Base-by-base conservation (phyloP, 1,284 basidiomycete genomes). In the Jaminaea rosea region DNA sequence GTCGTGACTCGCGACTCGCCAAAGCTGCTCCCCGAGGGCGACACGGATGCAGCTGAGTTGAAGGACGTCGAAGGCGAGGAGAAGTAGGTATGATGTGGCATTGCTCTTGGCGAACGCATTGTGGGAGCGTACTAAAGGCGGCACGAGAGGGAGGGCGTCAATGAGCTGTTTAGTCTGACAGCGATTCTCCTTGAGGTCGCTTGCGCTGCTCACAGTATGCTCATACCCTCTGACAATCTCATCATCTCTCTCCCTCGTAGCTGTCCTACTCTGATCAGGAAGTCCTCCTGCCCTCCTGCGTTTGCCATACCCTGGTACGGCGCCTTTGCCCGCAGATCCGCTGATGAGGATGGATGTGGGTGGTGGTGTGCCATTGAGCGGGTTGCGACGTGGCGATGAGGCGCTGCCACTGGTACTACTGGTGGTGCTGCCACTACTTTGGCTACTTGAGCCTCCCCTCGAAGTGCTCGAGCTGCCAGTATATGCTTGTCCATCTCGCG, bases 41-140 rank as follows among this genome's bases (percentile, higher is more conserved):
- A 56, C 4, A 62, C 65, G 42, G 61, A 69, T 11, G 65, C 63
- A 2, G 63, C 62, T 4, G 65, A 65, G 24, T 72, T 69, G 55
- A 71, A 69, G 11, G 66, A 68, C 3, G 62, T 64, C 1, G 69
- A 69, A 3, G 69, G 65, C 11, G 60, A 59, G 13, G 69, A 69
- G 46, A 70, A 73, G 52, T 67, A 71, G 44, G 62, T 67, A 11
- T 63, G 65, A 36, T 71, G 67, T 1, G 71, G 64, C 2, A 72
- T 49, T 11, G 68, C 27, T 5, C 31, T n/a, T 24, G 26, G 19
- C 7, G 50, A 47, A 13, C 55, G 44, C 4, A 46, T 44, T 5
- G 50, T 53, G 23, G 57, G 57, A 2, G 57, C 50, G 26, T 59
- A 59, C 44, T 59, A 21, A 44, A 19, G 45, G 13, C 26, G 31